Evolutionary conservation across 441 rosid genomes (phyloP), one percentile per base, ranked within the genome.

Genomic region (Populus trichocarpa): DNA sequence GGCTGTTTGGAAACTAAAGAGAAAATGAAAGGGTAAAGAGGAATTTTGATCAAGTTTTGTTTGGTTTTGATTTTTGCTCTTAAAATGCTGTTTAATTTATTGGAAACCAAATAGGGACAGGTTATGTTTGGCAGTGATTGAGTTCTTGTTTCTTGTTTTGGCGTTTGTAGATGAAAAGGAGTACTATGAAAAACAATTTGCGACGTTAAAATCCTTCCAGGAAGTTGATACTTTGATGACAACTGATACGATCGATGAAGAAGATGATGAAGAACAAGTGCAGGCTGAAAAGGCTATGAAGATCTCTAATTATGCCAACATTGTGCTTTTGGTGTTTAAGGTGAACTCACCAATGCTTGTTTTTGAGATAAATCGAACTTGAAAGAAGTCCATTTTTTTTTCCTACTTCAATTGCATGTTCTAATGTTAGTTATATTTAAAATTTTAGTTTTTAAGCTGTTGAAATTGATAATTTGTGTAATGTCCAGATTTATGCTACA

Each of bases 271-370:
- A 40, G 96, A 88, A 70, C 88, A 85, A 82, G 80, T 20, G 23
- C 82, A 86, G 74, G 87, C 86, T n/a, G 98, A 94, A 65, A 73
- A 81, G 74, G 97, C 97, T 8, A 94, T 94, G 94, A 86, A 77
- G 82, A 85, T 94, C 69, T 94, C 97, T 0, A 94, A 94, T 71
- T 89, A 75, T 79, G 94, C 97, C 8, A 94, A 94, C 86, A 26
- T 94, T 57, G 6, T 91, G 28, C 83, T 94, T 72, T 87, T 94
- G 80, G 88, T 85, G 12, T 79, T 90, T 64, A 93, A 94, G 98
- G 98, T 93, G 57, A 40, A 4, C 16, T 23, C 16, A n/a, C 3
- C 2, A 1, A 11, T 22, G 32, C 75, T 40, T 46, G 22, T 61
- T 65, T 26, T 11, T n/a, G 25, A 76, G 57, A 30, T 30, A 46